A percentile compares a stretch with the other conserved stretches of the same genome.
phyloP scores from a whole-genome alignment of 768 basidiomycete genomes.

The Tylopilus sp. region DNA sequence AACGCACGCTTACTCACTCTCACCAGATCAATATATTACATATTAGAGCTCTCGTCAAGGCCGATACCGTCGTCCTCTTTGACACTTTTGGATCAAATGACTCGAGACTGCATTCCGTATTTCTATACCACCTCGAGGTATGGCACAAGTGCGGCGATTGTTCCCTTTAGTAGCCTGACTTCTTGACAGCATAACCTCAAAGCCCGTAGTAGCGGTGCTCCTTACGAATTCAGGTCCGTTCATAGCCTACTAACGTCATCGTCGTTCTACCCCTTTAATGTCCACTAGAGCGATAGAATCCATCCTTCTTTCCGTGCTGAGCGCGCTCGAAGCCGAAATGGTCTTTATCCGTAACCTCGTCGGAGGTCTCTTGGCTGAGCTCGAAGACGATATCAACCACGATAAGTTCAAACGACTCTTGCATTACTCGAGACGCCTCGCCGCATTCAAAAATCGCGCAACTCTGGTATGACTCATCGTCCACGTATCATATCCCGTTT shows the following conservation, averaged over 20 bases:
- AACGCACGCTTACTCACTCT: slow-evolving; percentile 11
- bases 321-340: slow-evolving; percentile 95
- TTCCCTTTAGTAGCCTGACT: slow-evolving; percentile 7
- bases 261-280: slow-evolving; percentile 13
- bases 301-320: slow-evolving; percentile 84
- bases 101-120: slow-evolving; percentile 81
- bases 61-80: slow-evolving; percentile 87
- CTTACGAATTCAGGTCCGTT: slow-evolving; percentile 83
- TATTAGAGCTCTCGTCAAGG: slow-evolving; percentile 91
- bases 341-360: slow-evolving; percentile 89
- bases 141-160: slow-evolving; percentile 16
- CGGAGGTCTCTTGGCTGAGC: slow-evolving; percentile 83
- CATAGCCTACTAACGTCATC: slow-evolving; percentile 16
- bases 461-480: slow-evolving; percentile 52
- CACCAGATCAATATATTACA: slow-evolving; percentile 87
- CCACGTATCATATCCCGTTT: neutral
- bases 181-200: slow-evolving; percentile 75
- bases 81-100: slow-evolving; percentile 88
- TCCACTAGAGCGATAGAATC: slow-evolving; percentile 84
- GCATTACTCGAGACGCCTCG: slow-evolving; percentile 86
- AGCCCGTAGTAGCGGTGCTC: slow-evolving; percentile 59
- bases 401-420: slow-evolving; percentile 90
- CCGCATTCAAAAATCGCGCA: slow-evolving; percentile 88
- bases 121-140: slow-evolving; percentile 85
- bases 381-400: slow-evolving; percentile 94